Conservation (phyloP, 164 flowering plant species). For the Akebia trifoliata region DNA sequence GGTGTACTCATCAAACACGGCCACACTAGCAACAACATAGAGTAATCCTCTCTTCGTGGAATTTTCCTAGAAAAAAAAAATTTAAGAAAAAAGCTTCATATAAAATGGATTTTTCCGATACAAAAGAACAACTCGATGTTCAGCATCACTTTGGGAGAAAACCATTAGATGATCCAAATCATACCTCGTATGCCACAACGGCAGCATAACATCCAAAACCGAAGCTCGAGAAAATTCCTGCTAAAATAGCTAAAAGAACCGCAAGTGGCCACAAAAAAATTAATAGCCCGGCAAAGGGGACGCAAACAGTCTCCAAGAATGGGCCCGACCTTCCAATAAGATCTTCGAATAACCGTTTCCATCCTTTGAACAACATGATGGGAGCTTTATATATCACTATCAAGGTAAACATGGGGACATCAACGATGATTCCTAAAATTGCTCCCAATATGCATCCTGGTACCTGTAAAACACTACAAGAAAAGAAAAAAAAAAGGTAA, state of each 20-base stretch:
- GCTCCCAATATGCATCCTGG: conserved; percentile 33
- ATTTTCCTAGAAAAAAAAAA: conserved; percentile 31
- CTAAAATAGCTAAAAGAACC: conserved; percentile 22
- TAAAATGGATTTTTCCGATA: too few species aligned
- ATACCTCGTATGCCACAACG: conserved; percentile 36
- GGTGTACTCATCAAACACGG: conserved; percentile 40
- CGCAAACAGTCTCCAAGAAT: conserved; percentile 36
- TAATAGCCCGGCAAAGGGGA: conserved; percentile 38
- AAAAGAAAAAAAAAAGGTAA: not conserved
- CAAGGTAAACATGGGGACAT: conserved; percentile 27
- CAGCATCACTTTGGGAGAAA: too few species aligned
- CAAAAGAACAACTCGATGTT: not conserved
- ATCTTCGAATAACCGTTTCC: conserved; percentile 30
- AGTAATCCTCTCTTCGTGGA: conserved; percentile 35
- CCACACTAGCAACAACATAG: conserved; percentile 24
- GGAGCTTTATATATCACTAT: conserved; percentile 35
- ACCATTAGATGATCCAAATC: conserved; percentile 8
- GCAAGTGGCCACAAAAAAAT: conserved; percentile 36
- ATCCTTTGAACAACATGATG: conserved; percentile 36
- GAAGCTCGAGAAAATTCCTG: conserved; percentile 27
- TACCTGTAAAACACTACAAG: conserved; percentile 30
- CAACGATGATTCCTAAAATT: conserved; percentile 28
- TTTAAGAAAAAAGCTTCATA: too few species aligned
- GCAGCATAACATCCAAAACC: conserved; percentile 35
- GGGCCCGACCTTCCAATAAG: conserved; percentile 41